Evolutionary conservation across 176 grass and related monocot genomes (phyloP), one percentile per base, ranked within the genome.

Genomic region (Phragmites australis): DNA sequence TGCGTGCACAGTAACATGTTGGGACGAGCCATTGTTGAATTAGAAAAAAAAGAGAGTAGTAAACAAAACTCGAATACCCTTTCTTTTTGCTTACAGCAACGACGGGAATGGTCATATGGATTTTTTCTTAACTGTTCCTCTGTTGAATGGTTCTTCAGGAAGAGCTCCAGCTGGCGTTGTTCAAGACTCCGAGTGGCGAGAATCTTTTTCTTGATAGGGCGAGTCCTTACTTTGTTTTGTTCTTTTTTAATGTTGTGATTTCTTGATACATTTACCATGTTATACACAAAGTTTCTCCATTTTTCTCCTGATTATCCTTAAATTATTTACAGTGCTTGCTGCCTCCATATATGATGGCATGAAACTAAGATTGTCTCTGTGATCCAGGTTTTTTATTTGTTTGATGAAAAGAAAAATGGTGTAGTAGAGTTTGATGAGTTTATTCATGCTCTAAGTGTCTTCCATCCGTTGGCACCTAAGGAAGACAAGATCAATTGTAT

Each of bases 131-230:
- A 58, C 6, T 62, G 2, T 73, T 42, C 9, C 26, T 65, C 41
- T 40, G 64, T 70, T 82, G 39, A 74, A 69, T 49, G 51, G 0
- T 68, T 79, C 53, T 70, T 58, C 54, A 97, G 94, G 94, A 97
- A 87, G 94, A 93, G 55, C 88, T 97, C 75, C 94, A 88, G 47
- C 65, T 86, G 59, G 94, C 94, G 74, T 80, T 97, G 78, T 93
- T 97, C 84, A 87, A 85, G 71, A 89, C 88, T 72, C 81, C 84
- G 32, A 86, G 55, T 11, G 78, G 91, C 3, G 56, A 93, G 45
- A 93, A 97, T 76, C 94, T 97, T 86, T 97, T 97, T 85, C 88
- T 97, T 67, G 91, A 97, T 50, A 91, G 91, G 78, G 94, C 89
- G 59, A 86, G 90, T 67, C 8, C 6, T 59, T 34, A 10, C 25